Base-by-base conservation (phyloP, 2,329 filamentous ascomycete genomes). In the Alternaria arbusti region DNA sequence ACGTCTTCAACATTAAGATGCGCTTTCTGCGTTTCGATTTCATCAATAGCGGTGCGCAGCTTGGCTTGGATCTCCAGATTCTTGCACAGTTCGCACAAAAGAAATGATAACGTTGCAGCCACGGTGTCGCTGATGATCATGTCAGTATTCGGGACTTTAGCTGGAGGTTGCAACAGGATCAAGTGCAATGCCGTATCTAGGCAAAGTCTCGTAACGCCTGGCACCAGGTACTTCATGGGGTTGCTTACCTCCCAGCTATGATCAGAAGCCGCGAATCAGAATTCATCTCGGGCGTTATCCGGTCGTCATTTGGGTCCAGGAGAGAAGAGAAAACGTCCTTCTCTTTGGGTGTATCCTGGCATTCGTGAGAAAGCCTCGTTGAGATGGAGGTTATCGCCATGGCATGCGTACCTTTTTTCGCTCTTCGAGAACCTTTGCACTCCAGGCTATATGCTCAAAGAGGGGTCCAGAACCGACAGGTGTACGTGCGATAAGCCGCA, bases 81-180 rank as follows among this genome's bases (percentile, higher is more conserved):
- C 25, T 66, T 68, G 67, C 74, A 77, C 7, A 79, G 67, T 25
- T 79, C 75, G 61, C 74, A 78, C 25, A 67, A 52, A 12, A 79
- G 65, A 59, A 69, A 76, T 7, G 72, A 69, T 1, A 79, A 57
- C 5, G 75, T 74, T 55, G 74, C 69, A 13, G 74, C 64, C 13
- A 70, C 74, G 3, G 75, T 78, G 45, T 78, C 75, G 28, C 75
- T 77, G 52, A 20, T 7, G n/a, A 44, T 28, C 12, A 8, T n/a
- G n/a, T 56, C 7, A 57, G 54, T 15, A 36, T 22, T 15, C 10
- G 20, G n/a, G 4, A 28, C n/a, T 32, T 23, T 8, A 23, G 12
- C 10, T 56, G 4, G 30, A 30, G 7, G 7, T 25, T 36, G 6
- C 17, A 22, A n/a, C n/a, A 26, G 17, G 5, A 20, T 9, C 15